Evolutionary conservation across 805 yeast genomes (phyloP).

Genomic region (Kregervanrija fluxuum): DNA sequence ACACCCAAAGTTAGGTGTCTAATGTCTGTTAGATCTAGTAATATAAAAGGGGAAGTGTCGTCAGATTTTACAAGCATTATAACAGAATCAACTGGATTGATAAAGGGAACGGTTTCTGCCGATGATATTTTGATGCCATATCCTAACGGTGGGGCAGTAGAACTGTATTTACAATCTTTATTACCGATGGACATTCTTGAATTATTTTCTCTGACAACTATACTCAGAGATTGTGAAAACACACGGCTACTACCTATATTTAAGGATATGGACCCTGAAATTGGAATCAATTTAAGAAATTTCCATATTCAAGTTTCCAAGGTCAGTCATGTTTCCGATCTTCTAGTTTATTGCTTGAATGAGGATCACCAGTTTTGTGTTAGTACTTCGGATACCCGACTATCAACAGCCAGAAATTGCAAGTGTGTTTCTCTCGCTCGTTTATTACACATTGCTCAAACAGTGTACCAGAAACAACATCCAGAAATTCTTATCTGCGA

Average conservation of each 20-base stretch:
- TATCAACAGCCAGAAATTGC: conserved; percentile 21
- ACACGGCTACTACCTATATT: conserved; percentile 46
- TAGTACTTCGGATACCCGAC: conserved; percentile 6
- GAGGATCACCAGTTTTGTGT: conserved; percentile 27
- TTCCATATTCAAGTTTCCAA: conserved; percentile 85
- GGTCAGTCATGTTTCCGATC: conserved; percentile 64
- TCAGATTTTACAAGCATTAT: conserved; percentile 23
- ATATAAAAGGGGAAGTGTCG: conserved; percentile 24
- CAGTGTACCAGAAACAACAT: conserved; percentile 19
- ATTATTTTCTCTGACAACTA: conserved; percentile 22
- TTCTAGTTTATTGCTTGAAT: conserved; percentile 65
- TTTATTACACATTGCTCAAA: conserved; percentile 37
- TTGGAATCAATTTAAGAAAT: conserved; percentile 73
- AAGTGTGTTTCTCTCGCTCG: conserved; percentile 33
- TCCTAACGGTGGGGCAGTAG: conserved; percentile 21
- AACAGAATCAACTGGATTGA: conserved; percentile 34
- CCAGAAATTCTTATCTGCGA: conserved; percentile 14
- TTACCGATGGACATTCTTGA: conserved; percentile 15
- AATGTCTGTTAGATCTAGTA: conserved; percentile 27
- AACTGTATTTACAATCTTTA: conserved; percentile 22
- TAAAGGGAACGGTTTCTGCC: conserved; percentile 49
- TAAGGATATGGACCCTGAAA: conserved; percentile 54
- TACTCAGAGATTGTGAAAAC: conserved; percentile 36
- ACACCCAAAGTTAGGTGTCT: conserved; percentile 22
- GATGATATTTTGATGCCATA: conserved; percentile 47